These are phyloP conservation scores for Populus trichocarpa DNA, from an alignment of 441 rosid genomes.

Conservation along the genomic window DNA sequence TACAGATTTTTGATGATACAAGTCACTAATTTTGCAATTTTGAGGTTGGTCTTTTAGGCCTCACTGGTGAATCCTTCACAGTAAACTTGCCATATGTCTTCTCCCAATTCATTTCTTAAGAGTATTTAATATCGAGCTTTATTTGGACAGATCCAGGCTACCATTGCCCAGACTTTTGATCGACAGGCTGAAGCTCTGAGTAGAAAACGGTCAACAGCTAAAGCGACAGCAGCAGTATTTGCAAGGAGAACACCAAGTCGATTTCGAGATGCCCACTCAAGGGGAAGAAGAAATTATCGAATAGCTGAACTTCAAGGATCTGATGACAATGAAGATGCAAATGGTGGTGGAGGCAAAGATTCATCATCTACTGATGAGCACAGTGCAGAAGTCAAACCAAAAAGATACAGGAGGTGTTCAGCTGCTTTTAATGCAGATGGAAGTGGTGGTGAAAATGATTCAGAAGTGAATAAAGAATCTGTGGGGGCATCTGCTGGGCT, in stretches of 20 bases:
- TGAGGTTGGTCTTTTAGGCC: neutral
- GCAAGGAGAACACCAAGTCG: constrained; percentile 37
- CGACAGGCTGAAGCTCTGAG: constrained; percentile 63
- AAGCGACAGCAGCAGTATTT: constrained; percentile 32
- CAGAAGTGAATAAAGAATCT: constrained; percentile 41
- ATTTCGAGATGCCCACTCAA: constrained; percentile 31
- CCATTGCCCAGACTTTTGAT: constrained; percentile 52
- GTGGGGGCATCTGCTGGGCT: constrained; percentile 41
- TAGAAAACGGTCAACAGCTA: constrained; percentile 40
- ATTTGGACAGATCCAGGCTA: constrained; percentile 56
- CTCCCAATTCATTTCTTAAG: neutral
- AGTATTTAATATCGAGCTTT: constrained; percentile 1
- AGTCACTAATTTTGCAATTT: neutral
- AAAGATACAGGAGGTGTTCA: constrained; percentile 40
- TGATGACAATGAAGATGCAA: constrained; percentile 50
- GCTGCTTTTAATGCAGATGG: constrained; percentile 42
- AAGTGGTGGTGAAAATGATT: constrained; percentile 42
- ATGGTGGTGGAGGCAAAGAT: constrained; percentile 42
- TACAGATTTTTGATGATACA: neutral
- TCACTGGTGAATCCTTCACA: neutral
- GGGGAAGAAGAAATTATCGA: constrained; percentile 44
- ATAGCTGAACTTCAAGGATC: constrained; percentile 42
- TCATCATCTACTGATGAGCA: constrained; percentile 59
- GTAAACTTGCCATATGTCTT: neutral
- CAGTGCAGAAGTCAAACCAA: constrained; percentile 36